Evolutionary conservation across 2,329 filamentous ascomycete species (phyloP).

Genomic region (Hymenoscyphus scutula): DNA sequence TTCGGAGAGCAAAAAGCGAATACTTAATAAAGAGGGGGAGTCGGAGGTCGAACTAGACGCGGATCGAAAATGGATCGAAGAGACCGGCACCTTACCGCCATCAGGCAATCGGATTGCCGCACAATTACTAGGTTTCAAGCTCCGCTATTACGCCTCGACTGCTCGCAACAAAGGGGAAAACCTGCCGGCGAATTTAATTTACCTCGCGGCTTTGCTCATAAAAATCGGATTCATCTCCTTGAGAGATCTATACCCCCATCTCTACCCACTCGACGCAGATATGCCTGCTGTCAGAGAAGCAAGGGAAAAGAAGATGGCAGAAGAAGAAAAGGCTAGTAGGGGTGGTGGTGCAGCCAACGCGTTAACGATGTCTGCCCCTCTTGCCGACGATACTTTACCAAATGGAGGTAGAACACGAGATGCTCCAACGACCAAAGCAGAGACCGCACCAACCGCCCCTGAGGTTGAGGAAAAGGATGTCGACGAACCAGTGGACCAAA

Average conservation of each 20-base stretch:
- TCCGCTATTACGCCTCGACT: conserved; percentile 87
- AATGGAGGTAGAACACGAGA: conserved; percentile 45
- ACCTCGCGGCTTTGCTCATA: conserved; percentile 85
- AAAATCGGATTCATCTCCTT: conserved; percentile 97
- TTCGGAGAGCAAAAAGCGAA: conserved; percentile 48
- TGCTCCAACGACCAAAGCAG: conserved; percentile 52
- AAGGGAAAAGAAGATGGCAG: conserved; percentile 72
- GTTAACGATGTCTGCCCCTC: conserved; percentile 78
- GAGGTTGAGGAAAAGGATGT: conserved; percentile 48
- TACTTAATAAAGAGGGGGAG: conserved; percentile 41
- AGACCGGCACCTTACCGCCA: conserved; percentile 79
- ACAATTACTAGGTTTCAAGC: conserved; percentile 93
- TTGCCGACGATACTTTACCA: conserved; percentile 75
- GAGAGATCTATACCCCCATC: conserved; percentile 84
- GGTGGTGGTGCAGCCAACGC: conserved; percentile 77
- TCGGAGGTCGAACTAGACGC: conserved; percentile 47
- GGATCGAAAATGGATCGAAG: conserved; percentile 71
- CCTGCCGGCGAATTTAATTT: conserved; percentile 88
- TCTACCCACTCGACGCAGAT: conserved; percentile 78
- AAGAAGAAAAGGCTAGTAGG: conserved; percentile 69
- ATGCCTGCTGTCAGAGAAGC: conserved; percentile 74
- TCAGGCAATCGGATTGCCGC: conserved; percentile 87
- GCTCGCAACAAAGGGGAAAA: conserved; percentile 72
- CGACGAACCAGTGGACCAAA: conserved; percentile 81
- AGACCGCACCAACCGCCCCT: conserved; percentile 44